Evolutionary conservation across 768 basidiomycete species (phyloP), one percentile per base, ranked within the genome.

Genomic region (Lactarius vividus): DNA sequence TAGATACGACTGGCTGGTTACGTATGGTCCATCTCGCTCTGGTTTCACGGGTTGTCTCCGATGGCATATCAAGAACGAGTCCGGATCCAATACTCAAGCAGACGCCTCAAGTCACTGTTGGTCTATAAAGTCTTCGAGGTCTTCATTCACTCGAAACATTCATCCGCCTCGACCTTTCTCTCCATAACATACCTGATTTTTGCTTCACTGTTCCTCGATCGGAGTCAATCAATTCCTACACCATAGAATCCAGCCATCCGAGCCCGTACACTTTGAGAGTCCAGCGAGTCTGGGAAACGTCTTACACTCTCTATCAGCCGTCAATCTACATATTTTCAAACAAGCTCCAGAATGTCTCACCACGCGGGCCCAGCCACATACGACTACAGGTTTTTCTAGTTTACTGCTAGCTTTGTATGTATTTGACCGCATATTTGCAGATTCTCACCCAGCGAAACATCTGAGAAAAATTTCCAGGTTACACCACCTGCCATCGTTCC

Each of bases 61-160:
- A 31, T 57, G 53, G 5, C 26, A 35, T 28, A 62, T 53, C 57
- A 26, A 29, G 49, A 44, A 13, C n/a, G 44, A 8, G n/a, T n/a
- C 49, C n/a, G n/a, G 18, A n/a, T 49, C 0, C 39, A 15, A 26
- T 13, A 5, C 39, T 28, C 18, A 40, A 28, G 10, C 11, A 11
- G 49, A 28, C 8, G 39, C 20, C n/a, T 53, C 7, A 31, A n/a
- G 20, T 15, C 35, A 52, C 18, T 31, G 0, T 23, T 29, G 20
- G 7, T 23, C 39, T 59, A 66, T 66, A 62, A 66, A 62, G 31
- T 10, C 46, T 53, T 20, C 49, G 16, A 8, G 11, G 11, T 23
- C 8, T n/a, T 20, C 3, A 29, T 40, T 4, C 28, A 13, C 60
- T 44, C 3, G n/a, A 37, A 53, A 18, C 52, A 54, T n/a, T 26